Conservation (phyloP, 306 rosid species). For the Albizia julibrissin region DNA sequence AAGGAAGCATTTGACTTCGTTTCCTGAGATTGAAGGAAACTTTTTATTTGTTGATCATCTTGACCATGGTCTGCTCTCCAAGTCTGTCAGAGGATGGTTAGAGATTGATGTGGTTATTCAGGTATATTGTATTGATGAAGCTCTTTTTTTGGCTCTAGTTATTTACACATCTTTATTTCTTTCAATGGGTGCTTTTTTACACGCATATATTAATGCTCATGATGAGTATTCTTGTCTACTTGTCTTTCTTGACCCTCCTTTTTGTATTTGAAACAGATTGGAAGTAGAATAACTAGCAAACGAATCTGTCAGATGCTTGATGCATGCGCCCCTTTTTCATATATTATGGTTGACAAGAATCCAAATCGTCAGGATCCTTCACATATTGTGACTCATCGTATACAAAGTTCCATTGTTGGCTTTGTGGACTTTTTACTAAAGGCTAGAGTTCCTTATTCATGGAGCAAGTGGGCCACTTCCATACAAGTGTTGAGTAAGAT, state of each 20-base stretch:
- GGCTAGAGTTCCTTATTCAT: conserved; percentile 46
- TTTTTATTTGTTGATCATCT: conserved; percentile 81
- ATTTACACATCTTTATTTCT: conserved; percentile 12
- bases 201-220: neutral
- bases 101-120: conserved; percentile 78
- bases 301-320: conserved; percentile 78
- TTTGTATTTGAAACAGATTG: conserved; percentile 61
- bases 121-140: conserved; percentile 49
- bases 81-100: conserved; percentile 60
- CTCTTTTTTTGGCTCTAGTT: conserved; percentile 12
- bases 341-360: conserved; percentile 84
- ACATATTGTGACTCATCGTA: conserved; percentile 81
- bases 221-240: conserved; percentile 5
- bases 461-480: conserved; percentile 55
- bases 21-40: conserved; percentile 61
- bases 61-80: conserved; percentile 85
- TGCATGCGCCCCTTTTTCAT: conserved; percentile 71
- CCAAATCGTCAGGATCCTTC: conserved; percentile 92
- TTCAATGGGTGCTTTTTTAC: neutral
- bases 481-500: conserved; percentile 60
- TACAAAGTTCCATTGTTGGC: conserved; percentile 63
- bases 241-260: conserved; percentile 7
- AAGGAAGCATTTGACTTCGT: conserved; percentile 66
- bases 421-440: conserved; percentile 65
- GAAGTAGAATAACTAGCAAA: conserved; percentile 94